Conservation (phyloP, 306 rosid genomes). For the Crataegus laevigata region DNA sequence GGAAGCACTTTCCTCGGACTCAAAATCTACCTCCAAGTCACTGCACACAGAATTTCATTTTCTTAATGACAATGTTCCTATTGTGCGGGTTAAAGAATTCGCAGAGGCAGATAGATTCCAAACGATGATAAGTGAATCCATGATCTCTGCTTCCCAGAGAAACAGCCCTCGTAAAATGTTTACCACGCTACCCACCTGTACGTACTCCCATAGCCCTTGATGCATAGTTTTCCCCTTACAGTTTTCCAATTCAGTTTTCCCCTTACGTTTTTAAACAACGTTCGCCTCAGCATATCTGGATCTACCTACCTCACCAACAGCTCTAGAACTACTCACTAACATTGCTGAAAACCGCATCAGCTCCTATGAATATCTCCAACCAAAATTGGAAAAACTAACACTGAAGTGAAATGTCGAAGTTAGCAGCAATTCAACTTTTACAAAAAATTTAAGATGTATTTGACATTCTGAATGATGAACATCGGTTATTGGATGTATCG, state of each 20-base stretch:
- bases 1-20: conserved; percentile 60
- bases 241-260: background rate
- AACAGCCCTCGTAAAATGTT: background rate
- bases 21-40: conserved; percentile 73
- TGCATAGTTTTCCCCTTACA: background rate
- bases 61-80: background rate
- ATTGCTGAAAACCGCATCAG: background rate
- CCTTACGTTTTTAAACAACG: background rate
- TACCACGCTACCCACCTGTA: background rate
- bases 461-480: background rate
- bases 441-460: background rate
- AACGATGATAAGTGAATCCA: background rate
- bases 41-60: conserved; percentile 31
- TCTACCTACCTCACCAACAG: background rate
- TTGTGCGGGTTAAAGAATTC: background rate
- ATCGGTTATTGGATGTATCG: background rate
- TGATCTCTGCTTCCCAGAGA: background rate
- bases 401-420: background rate
- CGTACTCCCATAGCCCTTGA: background rate
- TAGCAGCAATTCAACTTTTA: background rate
- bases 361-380: background rate
- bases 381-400: background rate
- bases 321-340: background rate
- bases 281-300: background rate
- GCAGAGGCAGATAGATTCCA: background rate